A percentile compares a stretch with the other conserved stretches of the same genome.
Evolutionary conservation across 2,329 filamentous ascomycete species (phyloP).

Genomic region (Leptographium galeiforme): DNA sequence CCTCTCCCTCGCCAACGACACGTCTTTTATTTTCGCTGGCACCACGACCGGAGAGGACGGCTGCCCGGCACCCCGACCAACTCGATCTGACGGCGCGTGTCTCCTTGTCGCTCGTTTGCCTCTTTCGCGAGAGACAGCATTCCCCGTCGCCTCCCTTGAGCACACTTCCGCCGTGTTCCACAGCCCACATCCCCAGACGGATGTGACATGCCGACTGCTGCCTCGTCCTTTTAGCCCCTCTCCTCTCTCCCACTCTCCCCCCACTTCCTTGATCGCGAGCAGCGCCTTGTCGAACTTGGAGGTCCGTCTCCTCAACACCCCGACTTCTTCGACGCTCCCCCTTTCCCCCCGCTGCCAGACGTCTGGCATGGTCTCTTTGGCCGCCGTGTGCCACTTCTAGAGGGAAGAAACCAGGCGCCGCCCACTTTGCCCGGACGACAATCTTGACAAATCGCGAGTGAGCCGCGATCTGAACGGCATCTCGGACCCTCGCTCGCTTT

Average conservation of each 20-base stretch:
- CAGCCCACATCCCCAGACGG: not conserved
- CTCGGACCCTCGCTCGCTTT: not conserved
- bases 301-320: not conserved
- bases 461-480: not conserved
- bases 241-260: not conserved
- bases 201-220: not conserved
- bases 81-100: not conserved
- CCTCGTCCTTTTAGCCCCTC: not conserved
- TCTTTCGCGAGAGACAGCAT: not conserved
- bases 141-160: not conserved
- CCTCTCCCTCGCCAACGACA: not conserved
- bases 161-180: not conserved
- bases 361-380: not conserved
- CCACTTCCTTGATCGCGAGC: not conserved
- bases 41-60: not conserved
- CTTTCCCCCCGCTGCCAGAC: too few relatives aligned
- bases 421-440: not conserved
- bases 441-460: not conserved
- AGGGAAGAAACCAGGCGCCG: not conserved
- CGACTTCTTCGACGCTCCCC: not conserved
- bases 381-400: not conserved
- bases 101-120: not conserved
- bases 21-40: not conserved
- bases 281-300: too few relatives aligned
- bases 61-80: not conserved